phyloP scores from a whole-genome alignment of 805 yeast genomes.

The Kazachstania taianensis region DNA sequence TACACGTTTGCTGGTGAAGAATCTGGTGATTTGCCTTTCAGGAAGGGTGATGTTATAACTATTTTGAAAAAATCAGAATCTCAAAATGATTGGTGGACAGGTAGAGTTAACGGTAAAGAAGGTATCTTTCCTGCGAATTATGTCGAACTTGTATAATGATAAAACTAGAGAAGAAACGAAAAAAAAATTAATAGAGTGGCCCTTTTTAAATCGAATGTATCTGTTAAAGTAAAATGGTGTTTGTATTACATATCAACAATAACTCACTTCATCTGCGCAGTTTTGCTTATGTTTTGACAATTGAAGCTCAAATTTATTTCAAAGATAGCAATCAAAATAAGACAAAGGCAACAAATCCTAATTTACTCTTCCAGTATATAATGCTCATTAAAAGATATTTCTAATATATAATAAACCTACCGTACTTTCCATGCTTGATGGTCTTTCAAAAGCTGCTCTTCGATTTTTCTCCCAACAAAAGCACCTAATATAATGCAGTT shows the following conservation, averaged over 20 bases:
- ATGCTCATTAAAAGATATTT: not conserved
- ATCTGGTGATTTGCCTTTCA: slow-evolving; percentile 81
- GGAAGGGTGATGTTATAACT: slow-evolving; percentile 87
- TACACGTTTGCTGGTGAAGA: slow-evolving; percentile 89
- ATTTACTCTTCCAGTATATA: not conserved
- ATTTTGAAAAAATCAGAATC: slow-evolving; percentile 80
- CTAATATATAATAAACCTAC: no score
- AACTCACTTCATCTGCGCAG: not conserved
- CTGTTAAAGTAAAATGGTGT: not conserved
- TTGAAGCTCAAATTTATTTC: no score
- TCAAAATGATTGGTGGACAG: slow-evolving; percentile 98
- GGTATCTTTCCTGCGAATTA: slow-evolving; percentile 99
- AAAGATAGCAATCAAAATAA: no score
- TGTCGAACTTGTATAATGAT: slow-evolving; percentile 52
- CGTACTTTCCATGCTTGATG: no score
- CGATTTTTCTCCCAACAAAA: no score
- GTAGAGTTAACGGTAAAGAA: slow-evolving; percentile 69
- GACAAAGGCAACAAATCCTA: no score
- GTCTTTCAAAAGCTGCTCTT: no score
- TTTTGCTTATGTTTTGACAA: not conserved
- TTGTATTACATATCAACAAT: no score
- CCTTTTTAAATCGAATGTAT: not conserved
- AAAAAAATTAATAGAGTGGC: no score
- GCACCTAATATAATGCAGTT: no score
- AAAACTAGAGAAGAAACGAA: not conserved